Evolutionary conservation across 805 yeast species (phyloP), one percentile per base, ranked within the genome.

Genomic region (Candida fluviatilis): DNA sequence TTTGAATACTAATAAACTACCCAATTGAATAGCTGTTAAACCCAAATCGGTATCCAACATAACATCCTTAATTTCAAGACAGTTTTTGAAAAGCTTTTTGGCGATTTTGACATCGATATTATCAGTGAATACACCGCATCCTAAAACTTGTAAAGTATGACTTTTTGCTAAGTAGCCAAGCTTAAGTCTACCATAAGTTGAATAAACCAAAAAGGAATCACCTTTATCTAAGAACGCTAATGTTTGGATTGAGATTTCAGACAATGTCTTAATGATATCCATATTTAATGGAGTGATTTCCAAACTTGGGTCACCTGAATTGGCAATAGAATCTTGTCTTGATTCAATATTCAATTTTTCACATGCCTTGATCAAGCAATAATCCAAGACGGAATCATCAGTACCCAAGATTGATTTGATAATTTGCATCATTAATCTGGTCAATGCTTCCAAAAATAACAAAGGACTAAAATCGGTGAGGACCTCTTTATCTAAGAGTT

Each of bases 71-170:
- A 73, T 70, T 3, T 73, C 66, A 38, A 84, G 60, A 21, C 81
- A 71, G 11, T 69, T 64, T 36, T 72, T 71, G 35, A 84, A 69
- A 18, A 76, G 50, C 3, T 65, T 56, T 24, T 68, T 59, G 23
- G 79, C 70, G 4, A 61, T 57, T 0, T 65, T 67, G n/a, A 67
- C 50, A 13, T 69, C 68, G 26, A 75, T 62, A 29, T 67, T 58
- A 17, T 74, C 76, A 16, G 72, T 61, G 19, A 69, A 57, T 38
- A 71, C 63, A 7, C 84, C 82, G 35, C 78, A 71, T 5, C 79
- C 72, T 5, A 85, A 68, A n/a, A 81, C 71, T 52, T 83, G 82
- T 24, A 84, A 60, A 16, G 76, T 74, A 37, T 62, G 55, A 17
- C 77, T 60, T 53, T 82, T 81, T n/a, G 82, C 67, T 18, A 62